Base-by-base conservation (phyloP, 768 basidiomycete species). In the Gloeopeniophorella convolvens region DNA sequence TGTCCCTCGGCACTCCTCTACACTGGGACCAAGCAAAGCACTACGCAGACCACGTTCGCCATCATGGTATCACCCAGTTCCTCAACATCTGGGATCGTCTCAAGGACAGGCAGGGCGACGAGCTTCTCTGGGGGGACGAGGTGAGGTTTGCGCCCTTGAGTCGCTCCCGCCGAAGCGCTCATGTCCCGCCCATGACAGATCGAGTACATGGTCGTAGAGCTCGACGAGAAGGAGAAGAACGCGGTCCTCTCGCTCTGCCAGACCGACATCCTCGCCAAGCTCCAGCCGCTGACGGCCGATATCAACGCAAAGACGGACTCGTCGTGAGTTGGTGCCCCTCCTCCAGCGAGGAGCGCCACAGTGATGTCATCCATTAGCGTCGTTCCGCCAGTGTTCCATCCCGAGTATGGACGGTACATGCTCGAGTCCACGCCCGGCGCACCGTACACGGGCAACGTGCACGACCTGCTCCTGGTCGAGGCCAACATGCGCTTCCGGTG, bases 351-450 rank as follows among this genome's bases (percentile, higher is more conserved):
- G 18, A 21, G 23, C 55, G 46, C 40, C 23, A 35, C 31, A 13
- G 11, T 30, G 18, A 42, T 18, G 5, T 43, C 15, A 43, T 18
- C 21, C 26, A 20, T 35, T 42, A 59, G 40, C 11, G 42, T 57
- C 13, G 9, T 41, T 8, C 46, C 28, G 37, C 96, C 96, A 2
- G 87, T 84, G 11, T 98, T 94, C 63, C 96, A 98, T 63, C 95
- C 95, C 15, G 96, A 99, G 68, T 99, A 97, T 70, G 96, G 96
- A 33, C 79, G 94, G 32, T 98, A 89, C 71, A 99, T 99, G 96
- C 77, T 99, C 45, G 96, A 99, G 66, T 92, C 92, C 3, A 99
- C 95, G 0, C 96, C 96, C 0, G 96, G 96, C 2, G 82, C 84
- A 42, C 96, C 96, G 2, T 98, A 97, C 70, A 86, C 89, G 5